These are phyloP conservation scores for Nepenthes alata DNA, from an alignment of 179 eudicot genomes.

Conservation along the genomic window DNA sequence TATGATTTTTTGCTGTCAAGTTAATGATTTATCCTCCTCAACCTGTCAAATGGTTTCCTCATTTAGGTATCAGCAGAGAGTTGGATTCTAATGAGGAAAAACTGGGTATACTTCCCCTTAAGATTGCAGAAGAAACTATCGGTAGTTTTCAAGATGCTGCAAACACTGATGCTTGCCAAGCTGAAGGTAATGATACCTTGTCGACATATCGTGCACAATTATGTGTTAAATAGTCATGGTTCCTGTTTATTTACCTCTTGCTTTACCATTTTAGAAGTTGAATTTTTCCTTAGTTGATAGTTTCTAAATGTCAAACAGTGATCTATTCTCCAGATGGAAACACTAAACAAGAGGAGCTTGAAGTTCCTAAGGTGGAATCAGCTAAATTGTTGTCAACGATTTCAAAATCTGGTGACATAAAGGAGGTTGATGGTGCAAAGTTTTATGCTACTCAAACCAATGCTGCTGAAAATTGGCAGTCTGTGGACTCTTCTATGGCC, in stretches of 20 bases:
- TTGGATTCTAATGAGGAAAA: conserved; percentile 24
- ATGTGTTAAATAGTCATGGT: not conserved
- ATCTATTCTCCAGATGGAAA: conserved; percentile 18
- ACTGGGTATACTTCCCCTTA: conserved; percentile 15
- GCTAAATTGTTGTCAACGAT: conserved; percentile 12
- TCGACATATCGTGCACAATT: not conserved
- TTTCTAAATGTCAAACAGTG: conserved; percentile 6
- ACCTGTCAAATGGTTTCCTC: conserved; percentile 1
- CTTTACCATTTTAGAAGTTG: not conserved
- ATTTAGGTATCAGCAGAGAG: conserved; percentile 24
- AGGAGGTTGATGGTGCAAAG: conserved; percentile 17
- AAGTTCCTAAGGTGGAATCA: conserved; percentile 16
- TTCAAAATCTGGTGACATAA: conserved; percentile 12
- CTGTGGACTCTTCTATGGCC: conserved; percentile 16
- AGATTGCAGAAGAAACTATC: conserved; percentile 20
- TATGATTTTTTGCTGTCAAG: not conserved
- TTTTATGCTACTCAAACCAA: conserved; percentile 20
- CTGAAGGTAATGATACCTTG: conserved; percentile 21
- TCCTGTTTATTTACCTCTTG: not conserved
- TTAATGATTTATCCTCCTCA: not conserved
- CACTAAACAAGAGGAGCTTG: conserved; percentile 15
- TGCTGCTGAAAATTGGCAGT: conserved; percentile 18
- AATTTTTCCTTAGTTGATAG: not conserved
- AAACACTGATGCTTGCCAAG: conserved; percentile 15
- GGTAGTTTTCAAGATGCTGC: conserved; percentile 17